These are phyloP conservation scores for Mucor plumbeus DNA, from an alignment of 371 early-diverging fungal genomes.

Conservation along the genomic window DNA sequence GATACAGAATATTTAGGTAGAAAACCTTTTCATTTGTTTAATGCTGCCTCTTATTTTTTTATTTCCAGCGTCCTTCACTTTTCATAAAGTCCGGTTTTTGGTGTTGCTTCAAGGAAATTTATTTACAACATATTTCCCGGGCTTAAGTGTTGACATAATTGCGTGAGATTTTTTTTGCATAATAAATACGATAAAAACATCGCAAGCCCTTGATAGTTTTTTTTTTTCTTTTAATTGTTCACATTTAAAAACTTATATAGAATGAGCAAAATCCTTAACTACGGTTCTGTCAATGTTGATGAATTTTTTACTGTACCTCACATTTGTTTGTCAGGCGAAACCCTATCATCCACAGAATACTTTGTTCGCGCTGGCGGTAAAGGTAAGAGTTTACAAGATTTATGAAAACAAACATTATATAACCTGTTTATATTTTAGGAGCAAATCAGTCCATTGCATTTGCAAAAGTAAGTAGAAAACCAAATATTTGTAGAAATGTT, in stretches of 20 bases:
- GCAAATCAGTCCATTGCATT: slow-evolving; percentile 88
- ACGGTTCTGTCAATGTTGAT: slow-evolving; percentile 92
- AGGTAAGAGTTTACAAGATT: slow-evolving; percentile 43
- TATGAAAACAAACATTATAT: no score
- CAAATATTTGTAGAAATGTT: not conserved
- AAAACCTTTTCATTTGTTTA: not conserved
- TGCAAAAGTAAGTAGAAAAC: slow-evolving; percentile 54
- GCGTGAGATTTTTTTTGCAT: not conserved
- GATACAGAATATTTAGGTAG: not conserved
- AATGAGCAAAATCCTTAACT: slow-evolving; percentile 64
- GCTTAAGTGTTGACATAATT: not conserved
- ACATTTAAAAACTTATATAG: not conserved
- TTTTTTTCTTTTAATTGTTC: not conserved
- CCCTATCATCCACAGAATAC: slow-evolving; percentile 68
- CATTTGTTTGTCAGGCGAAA: slow-evolving; percentile 85
- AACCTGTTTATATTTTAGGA: slow-evolving; percentile 40
- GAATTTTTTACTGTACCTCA: slow-evolving; percentile 85
- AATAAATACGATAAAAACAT: slow-evolving; percentile 6
- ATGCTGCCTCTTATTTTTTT: not conserved
- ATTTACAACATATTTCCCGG: not conserved
- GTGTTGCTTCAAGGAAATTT: not conserved
- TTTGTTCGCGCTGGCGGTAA: slow-evolving; percentile 86
- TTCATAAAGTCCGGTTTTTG: not conserved
- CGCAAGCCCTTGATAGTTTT: not conserved
- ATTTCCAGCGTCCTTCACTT: not conserved